Base-by-base conservation (phyloP, 352 stramenopile genomes). In the Phytopythium montanum region DNA sequence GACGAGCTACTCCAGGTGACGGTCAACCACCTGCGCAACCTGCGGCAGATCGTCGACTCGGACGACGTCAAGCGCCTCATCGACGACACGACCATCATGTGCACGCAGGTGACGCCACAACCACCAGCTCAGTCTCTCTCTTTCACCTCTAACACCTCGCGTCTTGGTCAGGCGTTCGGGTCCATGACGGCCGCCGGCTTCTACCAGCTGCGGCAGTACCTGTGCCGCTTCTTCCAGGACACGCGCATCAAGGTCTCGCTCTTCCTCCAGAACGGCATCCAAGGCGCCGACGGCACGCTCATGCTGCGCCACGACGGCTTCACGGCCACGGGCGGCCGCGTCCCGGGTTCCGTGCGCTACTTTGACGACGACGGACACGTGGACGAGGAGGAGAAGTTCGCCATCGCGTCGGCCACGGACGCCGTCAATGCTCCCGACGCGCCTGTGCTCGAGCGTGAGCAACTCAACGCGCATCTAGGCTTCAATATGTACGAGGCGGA, bases 161-260 rank as follows among this genome's bases (percentile, higher is more conserved):
- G 45, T 29, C 45, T 52, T 13, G 21, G 14, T 18, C 41, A 75
- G 60, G 81, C 74, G 12, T 97, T 96, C 63, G 77, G 80, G 13
- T 23, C 12, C 16, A 81, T 97, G 69, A 75, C 52, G 19, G 54
- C 72, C 0, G 89, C 79, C 5, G 71, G 96, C 50, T 94, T 95
- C 66, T 88, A 77, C 66, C 50, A 92, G 49, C 66, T 96, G 52
- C 89, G 91, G 60, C 90, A 97, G 64, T 86, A 86, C 28, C 70
- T 97, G 33, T 88, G 81, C 52, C 78, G 81, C 9, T 97, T 97
- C 71, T 96, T 95, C 74, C 85, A 97, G 64, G 88, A 93, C 61
- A 83, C 85, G 10, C 88, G 90, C 55, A 94, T 97, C 66, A 96
- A 96, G 61, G 89, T 97, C 5, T 96, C 85, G 36, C 79, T 97